Percentiles rank a stretch among this genome's conserved stretches.
These are phyloP conservation scores for Myxozyma lipomycoides DNA, from an alignment of 805 yeast genomes.

Conservation along the genomic window DNA sequence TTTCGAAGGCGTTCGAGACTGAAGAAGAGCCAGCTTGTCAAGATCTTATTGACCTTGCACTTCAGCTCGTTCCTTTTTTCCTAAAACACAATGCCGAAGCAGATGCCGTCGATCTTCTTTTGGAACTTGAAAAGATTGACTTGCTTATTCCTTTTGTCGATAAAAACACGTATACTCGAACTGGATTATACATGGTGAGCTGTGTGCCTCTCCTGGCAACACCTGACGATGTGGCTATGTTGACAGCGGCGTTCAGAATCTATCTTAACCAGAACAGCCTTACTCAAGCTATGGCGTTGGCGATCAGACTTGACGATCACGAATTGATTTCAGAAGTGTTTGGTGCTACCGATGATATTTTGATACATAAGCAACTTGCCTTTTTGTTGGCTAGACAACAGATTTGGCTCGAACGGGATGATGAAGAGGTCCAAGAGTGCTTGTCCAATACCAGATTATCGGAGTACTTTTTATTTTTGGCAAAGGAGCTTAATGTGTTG, in stretches of 20 bases:
- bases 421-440: slow-evolving; percentile 69
- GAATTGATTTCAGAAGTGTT: slow-evolving; percentile 73
- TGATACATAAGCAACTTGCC: slow-evolving; percentile 82
- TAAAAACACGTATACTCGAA: slow-evolving; percentile 76
- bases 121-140: slow-evolving; percentile 86
- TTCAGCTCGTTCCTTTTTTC: slow-evolving; percentile 82
- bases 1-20: slow-evolving; percentile 8
- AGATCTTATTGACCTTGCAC: slow-evolving; percentile 59
- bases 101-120: slow-evolving; percentile 90
- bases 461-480: slow-evolving; percentile 74
- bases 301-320: slow-evolving; percentile 83
- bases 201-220: slow-evolving; percentile 97
- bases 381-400: slow-evolving; percentile 84
- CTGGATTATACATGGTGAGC: slow-evolving; percentile 88
- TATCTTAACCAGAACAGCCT: slow-evolving; percentile 73
- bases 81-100: slow-evolving; percentile 96
- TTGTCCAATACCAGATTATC: slow-evolving; percentile 74
- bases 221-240: slow-evolving; percentile 82
- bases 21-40: slow-evolving; percentile 24
- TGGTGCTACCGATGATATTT: slow-evolving; percentile 66
- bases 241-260: slow-evolving; percentile 83
- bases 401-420: slow-evolving; percentile 59
- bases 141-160: slow-evolving; percentile 80
- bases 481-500: slow-evolving; percentile 79
- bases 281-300: slow-evolving; percentile 86